Evolutionary conservation across 192 early-diverging fungal genomes (phyloP), one percentile per base, ranked within the genome.

Genomic region (Rhizophagus prolifer): DNA sequence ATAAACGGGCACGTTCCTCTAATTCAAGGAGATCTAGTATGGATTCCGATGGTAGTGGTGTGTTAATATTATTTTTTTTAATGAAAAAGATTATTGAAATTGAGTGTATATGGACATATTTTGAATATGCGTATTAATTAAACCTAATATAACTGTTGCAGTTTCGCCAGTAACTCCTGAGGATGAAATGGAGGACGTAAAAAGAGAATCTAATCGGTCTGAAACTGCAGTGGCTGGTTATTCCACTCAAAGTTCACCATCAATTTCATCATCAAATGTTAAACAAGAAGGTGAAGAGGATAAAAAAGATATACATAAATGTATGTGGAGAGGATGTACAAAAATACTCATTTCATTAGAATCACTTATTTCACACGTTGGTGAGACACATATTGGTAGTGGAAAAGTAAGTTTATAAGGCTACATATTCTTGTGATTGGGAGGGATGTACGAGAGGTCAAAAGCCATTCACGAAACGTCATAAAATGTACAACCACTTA

Each of bases 401-500:
- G 88, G 88, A 74, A 89, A 89, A 84, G 88, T 89, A 9, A 41
- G 72, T 38, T 7, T 7, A 6, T 54, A 70, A 87, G 78, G 81
- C 86, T 4, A 81, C 80, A 21, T 87, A 87, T 60, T 79, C 77
- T 44, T 87, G 86, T 63, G 81, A 82, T 6, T 87, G 86, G 86
- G 76, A 83, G 75, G 81, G 77, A 25, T 87, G 86, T 65, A 79
- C 78, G 3, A 73, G 84, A 50, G 76, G 80, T 71, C 59, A 78
- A 74, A 85, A 85, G 79, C 88, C 91, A 19, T 93, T 93, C 79
- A 82, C 88, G 41, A 89, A 91, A 78, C 79, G 90, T 12, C 90
- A 91, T 71, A 93, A 93, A 77, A 83, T 93, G 78, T 88, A 85
- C 46, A 91, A 91, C 70, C 92, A 93, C 69, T 75, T 91, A 75